Evolutionary conservation across 257 asterid species (phyloP).

Genomic region (Gentiana straminea): DNA sequence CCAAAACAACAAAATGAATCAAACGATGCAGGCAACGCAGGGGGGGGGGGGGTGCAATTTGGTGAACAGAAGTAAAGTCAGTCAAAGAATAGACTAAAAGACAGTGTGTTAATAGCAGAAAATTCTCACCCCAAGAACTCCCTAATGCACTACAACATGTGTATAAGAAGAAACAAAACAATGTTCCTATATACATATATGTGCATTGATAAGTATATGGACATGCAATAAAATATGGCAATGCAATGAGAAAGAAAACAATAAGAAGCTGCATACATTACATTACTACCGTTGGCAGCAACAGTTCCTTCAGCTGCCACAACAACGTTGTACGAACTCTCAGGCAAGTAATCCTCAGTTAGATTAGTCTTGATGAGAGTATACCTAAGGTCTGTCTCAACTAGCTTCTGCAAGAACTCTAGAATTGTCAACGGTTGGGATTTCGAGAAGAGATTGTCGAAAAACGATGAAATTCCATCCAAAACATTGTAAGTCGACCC

Average conservation of each 20-base stretch:
- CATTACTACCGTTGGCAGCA: slow-evolving; percentile 68
- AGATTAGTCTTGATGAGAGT: slow-evolving; percentile 67
- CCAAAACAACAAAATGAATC: too few relatives aligned
- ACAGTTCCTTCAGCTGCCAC: slow-evolving; percentile 68
- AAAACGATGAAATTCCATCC: slow-evolving; percentile 78
- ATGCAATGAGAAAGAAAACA: slow-evolving; percentile 14
- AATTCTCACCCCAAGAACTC: too few relatives aligned
- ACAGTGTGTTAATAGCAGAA: too few relatives aligned
- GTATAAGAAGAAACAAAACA: too few relatives aligned
- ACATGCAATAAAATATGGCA: slow-evolving; percentile 1
- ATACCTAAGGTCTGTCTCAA: slow-evolving; percentile 63
- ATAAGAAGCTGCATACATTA: slow-evolving; percentile 75
- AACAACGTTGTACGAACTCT: slow-evolving; percentile 63
- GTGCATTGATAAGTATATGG: too few relatives aligned
- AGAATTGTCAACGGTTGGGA: slow-evolving; percentile 52
- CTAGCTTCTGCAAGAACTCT: slow-evolving; percentile 59
- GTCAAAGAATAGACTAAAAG: too few relatives aligned
- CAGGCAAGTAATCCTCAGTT: slow-evolving; percentile 68
- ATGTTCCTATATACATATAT: too few relatives aligned
- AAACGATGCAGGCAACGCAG: background rate
- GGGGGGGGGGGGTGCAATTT: too few relatives aligned
- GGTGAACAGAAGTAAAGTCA: too few relatives aligned
- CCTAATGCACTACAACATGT: too few relatives aligned
- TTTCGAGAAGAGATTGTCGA: slow-evolving; percentile 57
- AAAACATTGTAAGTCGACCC: slow-evolving; percentile 60